phyloP scores from a whole-genome alignment of 495 filamentous ascomycete species.

The Daldinia caldariorum region DNA sequence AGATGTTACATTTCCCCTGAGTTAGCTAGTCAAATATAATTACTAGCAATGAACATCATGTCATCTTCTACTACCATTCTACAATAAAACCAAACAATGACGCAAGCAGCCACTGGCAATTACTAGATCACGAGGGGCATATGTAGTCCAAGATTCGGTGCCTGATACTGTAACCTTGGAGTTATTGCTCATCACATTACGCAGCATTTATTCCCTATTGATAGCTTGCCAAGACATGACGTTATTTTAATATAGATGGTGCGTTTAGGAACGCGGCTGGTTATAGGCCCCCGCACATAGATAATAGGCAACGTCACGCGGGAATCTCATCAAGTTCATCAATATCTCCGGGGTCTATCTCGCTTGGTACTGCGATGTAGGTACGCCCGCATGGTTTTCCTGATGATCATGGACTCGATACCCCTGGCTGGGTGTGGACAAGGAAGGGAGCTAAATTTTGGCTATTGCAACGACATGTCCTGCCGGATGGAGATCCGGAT shows the following conservation, averaged over 20 bases:
- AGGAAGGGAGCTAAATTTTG: constrained; percentile 6
- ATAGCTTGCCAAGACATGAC: constrained; percentile 44
- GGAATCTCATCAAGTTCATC: constrained; percentile 32
- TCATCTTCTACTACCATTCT: constrained; percentile 11
- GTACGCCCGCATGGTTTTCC: constrained; percentile 3
- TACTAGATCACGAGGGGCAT: constrained; percentile 4
- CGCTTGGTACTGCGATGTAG: constrained; percentile 13
- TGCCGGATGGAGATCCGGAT: constrained; percentile 11
- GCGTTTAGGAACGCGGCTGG: constrained; percentile 32
- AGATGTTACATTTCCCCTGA: background rate
- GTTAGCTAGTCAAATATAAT: background rate
- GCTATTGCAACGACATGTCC: constrained; percentile 14
- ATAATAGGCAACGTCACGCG: constrained; percentile 25
- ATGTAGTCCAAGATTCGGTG: constrained; percentile 16
- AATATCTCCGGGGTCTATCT: constrained; percentile 19
- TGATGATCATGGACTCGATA: constrained; percentile 2
- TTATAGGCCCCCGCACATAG: constrained; percentile 40
- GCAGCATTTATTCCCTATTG: constrained; percentile 27
- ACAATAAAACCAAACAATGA: constrained; percentile 23
- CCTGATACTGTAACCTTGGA: constrained; percentile 12
- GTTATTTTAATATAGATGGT: constrained; percentile 49
- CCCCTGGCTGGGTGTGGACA: constrained; percentile 9
- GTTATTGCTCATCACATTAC: constrained; percentile 25
- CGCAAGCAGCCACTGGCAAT: constrained; percentile 26
- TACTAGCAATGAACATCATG: constrained; percentile 2